phyloP scores from a whole-genome alignment of 2,329 filamentous ascomycete species.

The Fusarium austroafricanum region DNA sequence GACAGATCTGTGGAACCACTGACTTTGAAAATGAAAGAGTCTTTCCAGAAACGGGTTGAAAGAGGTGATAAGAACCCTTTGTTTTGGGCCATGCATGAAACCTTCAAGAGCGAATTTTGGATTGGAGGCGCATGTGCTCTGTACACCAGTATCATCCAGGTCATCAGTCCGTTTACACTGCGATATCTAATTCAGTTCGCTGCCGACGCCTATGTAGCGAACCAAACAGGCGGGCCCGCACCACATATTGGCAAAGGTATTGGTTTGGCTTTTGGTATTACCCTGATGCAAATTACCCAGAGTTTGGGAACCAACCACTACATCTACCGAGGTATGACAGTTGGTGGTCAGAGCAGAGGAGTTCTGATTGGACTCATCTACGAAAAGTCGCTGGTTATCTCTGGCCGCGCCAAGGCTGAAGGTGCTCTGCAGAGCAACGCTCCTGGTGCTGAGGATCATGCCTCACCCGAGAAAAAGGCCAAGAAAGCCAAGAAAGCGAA shows the following conservation, averaged over 20 bases:
- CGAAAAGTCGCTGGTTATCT: slow-evolving; percentile 91
- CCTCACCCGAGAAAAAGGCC: slow-evolving; percentile 54
- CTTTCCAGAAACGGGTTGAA: slow-evolving; percentile 76
- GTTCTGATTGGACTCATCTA: slow-evolving; percentile 89
- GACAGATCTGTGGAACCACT: slow-evolving; percentile 77
- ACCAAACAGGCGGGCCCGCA: slow-evolving; percentile 59
- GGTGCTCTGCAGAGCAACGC: slow-evolving; percentile 59
- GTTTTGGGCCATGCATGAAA: slow-evolving; percentile 85
- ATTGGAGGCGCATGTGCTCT: slow-evolving; percentile 84
- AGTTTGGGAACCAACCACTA: slow-evolving; percentile 89
- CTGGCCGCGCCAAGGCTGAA: slow-evolving; percentile 87
- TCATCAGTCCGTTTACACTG: slow-evolving; percentile 85
- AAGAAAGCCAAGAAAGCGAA: slow-evolving; percentile 56
- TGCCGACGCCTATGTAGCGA: slow-evolving; percentile 78
- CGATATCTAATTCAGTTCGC: slow-evolving; percentile 90
- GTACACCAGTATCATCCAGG: slow-evolving; percentile 77
- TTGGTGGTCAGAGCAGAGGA: slow-evolving; percentile 84
- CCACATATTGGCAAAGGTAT: slow-evolving; percentile 81
- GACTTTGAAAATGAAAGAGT: slow-evolving; percentile 71
- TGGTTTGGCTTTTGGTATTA: slow-evolving; percentile 86
- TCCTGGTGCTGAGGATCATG: slow-evolving; percentile 59
- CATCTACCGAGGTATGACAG: slow-evolving; percentile 91
- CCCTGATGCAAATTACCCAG: slow-evolving; percentile 84
- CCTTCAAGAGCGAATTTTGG: slow-evolving; percentile 86
- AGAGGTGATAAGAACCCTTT: slow-evolving; percentile 79